phyloP scores from a whole-genome alignment of 148 eudicot genomes.

The Diospyros kaki region DNA sequence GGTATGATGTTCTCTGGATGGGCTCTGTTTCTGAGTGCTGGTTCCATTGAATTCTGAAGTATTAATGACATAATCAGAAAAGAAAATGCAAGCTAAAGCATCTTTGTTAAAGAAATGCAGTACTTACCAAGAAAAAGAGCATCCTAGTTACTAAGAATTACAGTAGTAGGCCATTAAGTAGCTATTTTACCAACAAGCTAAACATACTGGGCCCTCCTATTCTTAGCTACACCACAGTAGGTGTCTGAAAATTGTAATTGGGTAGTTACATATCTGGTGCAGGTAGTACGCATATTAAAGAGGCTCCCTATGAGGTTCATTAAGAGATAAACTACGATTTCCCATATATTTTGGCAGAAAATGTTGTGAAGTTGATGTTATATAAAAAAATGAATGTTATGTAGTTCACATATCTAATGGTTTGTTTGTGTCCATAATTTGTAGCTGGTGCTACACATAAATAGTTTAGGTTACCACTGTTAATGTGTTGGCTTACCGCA shows the following conservation, averaged over 20 bases:
- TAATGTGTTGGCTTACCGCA: background rate
- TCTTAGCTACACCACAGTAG: background rate
- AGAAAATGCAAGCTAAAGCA: background rate
- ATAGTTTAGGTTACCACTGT: background rate
- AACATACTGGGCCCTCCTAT: background rate
- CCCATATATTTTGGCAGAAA: background rate
- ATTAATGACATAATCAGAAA: too few relatives aligned
- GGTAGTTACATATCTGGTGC: background rate
- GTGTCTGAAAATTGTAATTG: background rate
- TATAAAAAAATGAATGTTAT: background rate
- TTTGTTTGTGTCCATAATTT: background rate
- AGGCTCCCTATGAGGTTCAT: background rate
- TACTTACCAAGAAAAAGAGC: background rate
- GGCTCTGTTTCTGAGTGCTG: background rate
- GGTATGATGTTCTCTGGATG: background rate
- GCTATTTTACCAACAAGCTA: too few relatives aligned
- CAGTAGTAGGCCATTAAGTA: too few relatives aligned
- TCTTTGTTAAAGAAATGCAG: background rate
- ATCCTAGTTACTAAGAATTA: background rate
- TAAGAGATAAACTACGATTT: background rate
- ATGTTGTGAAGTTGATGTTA: background rate
- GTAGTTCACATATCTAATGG: background rate
- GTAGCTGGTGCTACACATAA: background rate
- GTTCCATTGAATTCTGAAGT: conserved; percentile 1
- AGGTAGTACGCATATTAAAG: background rate